phyloP scores from a whole-genome alignment of 495 filamentous ascomycete genomes.

The Aeminium ludgeri region DNA sequence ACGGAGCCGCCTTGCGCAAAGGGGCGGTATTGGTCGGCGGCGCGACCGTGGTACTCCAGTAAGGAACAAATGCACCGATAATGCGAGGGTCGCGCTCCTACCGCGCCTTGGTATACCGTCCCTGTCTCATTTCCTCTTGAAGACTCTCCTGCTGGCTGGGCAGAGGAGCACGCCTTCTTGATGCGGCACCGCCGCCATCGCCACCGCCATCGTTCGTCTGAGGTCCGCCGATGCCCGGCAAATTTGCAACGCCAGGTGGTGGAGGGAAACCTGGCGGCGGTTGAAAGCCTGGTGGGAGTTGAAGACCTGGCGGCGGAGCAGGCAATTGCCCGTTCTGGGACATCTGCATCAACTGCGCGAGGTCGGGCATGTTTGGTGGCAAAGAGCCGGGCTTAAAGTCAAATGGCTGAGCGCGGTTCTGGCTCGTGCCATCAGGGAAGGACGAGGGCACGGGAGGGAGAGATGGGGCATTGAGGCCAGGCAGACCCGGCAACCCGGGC shows the following conservation, averaged over 20 bases:
- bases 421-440: conserved; percentile 26
- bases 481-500: conserved; percentile 30
- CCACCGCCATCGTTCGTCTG: conserved; percentile 21
- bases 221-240: conserved; percentile 11
- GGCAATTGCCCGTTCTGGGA: conserved; percentile 26
- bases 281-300: conserved; percentile 16
- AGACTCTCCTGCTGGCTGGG: conserved; percentile 74
- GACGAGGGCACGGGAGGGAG: conserved; percentile 14
- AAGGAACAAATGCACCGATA: too few species aligned
- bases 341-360: conserved; percentile 49
- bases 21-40: too few species aligned
- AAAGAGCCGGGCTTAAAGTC: conserved; percentile 20
- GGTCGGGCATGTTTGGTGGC: conserved; percentile 35
- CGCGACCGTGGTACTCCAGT: too few species aligned
- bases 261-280: conserved; percentile 18
- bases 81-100: conserved; percentile 1
- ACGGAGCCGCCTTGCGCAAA: too few species aligned
- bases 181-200: conserved; percentile 21
- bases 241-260: conserved; percentile 18
- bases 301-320: conserved; percentile 13
- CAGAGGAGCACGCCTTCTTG: conserved; percentile 42
- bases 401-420: conserved; percentile 22
- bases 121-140: conserved; percentile 52
- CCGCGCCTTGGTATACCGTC: conserved; percentile 32
- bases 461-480: conserved; percentile 10